Evolutionary conservation across 2,329 filamentous ascomycete species (phyloP).

Genomic region (Tolypocladium ovalisporum): DNA sequence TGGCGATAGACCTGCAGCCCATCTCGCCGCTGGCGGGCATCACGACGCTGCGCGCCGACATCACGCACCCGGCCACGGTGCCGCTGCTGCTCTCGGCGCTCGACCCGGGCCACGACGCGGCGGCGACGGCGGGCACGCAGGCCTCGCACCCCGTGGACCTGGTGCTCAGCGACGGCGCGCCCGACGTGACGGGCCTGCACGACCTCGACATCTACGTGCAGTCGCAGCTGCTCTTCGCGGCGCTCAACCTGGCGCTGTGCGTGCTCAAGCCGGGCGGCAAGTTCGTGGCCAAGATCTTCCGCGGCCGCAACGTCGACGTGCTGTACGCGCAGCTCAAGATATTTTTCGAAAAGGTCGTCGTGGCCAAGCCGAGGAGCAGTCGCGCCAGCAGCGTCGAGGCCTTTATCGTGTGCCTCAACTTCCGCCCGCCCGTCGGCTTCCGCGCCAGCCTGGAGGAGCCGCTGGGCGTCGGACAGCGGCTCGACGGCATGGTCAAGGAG

Average conservation of each 20-base stretch:
- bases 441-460: slow-evolving; percentile 65
- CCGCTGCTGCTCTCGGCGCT: slow-evolving; percentile 78
- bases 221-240: slow-evolving; percentile 87
- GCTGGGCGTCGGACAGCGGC: slow-evolving; percentile 50
- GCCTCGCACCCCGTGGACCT: slow-evolving; percentile 76
- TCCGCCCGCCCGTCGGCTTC: slow-evolving; percentile 68
- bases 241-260: slow-evolving; percentile 84
- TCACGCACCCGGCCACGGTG: slow-evolving; percentile 92
- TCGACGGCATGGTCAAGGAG: slow-evolving; percentile 38
- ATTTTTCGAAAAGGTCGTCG: slow-evolving; percentile 74
- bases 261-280: slow-evolving; percentile 87
- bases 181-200: slow-evolving; percentile 92
- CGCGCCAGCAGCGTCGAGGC: slow-evolving; percentile 95
- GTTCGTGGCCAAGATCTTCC: slow-evolving; percentile 97
- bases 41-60: slow-evolving; percentile 84
- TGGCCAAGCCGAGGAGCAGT: slow-evolving; percentile 88
- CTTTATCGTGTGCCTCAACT: slow-evolving; percentile 90
- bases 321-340: slow-evolving; percentile 89
- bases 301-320: slow-evolving; percentile 88
- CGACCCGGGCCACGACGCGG: slow-evolving; percentile 51
- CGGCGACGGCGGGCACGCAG: slow-evolving; percentile 27
- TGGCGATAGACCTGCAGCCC: slow-evolving; percentile 89
- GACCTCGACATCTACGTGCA: slow-evolving; percentile 98
- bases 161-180: slow-evolving; percentile 89
- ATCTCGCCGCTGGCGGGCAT: slow-evolving; percentile 92